Percentiles rank a stretch among this genome's conserved stretches.
phyloP scores from a whole-genome alignment of 306 rosid species.

The Hippophae gyantsensis region DNA sequence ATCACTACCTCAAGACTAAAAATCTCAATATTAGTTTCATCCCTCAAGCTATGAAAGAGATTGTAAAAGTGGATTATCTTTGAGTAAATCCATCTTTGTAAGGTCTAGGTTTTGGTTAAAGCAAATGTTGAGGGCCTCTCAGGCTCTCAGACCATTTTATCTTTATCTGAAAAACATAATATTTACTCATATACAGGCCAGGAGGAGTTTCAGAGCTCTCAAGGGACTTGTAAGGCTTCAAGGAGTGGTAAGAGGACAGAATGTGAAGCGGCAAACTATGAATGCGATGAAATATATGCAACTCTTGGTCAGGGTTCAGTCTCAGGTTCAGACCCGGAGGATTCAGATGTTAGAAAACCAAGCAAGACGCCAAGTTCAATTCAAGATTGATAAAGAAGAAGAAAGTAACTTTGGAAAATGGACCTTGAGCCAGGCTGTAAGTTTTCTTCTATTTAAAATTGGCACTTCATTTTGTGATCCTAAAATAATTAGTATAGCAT shows the following conservation, averaged over 20 bases:
- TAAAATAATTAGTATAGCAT: too few species aligned
- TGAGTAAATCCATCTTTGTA: too few species aligned
- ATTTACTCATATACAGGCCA: conserved; percentile 46
- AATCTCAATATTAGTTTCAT: too few species aligned
- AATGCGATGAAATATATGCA: conserved; percentile 98
- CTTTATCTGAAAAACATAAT: conserved; percentile 9
- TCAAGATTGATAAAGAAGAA: conserved; percentile 52
- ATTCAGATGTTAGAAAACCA: conserved; percentile 88
- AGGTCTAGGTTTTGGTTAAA: too few species aligned
- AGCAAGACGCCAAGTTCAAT: conserved; percentile 61
- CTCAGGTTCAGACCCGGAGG: conserved; percentile 89
- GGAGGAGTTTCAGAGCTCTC: conserved; percentile 88
- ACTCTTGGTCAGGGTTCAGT: conserved; percentile 81
- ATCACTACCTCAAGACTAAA: too few species aligned
- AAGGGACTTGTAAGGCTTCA: conserved; percentile 96
- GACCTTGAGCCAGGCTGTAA: conserved; percentile 51
- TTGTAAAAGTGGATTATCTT: too few species aligned
- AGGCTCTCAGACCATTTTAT: not conserved
- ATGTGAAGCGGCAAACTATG: conserved; percentile 87
- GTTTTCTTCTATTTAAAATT: conserved; percentile 10
- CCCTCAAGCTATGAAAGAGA: too few species aligned
- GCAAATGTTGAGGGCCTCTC: too few species aligned
- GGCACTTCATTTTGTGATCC: too few species aligned
- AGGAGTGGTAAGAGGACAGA: conserved; percentile 97
- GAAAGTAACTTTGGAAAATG: conserved; percentile 61